These are phyloP conservation scores for Nothophytophthora sp. DNA, from an alignment of 352 stramenopile genomes.

Conservation along the genomic window DNA sequence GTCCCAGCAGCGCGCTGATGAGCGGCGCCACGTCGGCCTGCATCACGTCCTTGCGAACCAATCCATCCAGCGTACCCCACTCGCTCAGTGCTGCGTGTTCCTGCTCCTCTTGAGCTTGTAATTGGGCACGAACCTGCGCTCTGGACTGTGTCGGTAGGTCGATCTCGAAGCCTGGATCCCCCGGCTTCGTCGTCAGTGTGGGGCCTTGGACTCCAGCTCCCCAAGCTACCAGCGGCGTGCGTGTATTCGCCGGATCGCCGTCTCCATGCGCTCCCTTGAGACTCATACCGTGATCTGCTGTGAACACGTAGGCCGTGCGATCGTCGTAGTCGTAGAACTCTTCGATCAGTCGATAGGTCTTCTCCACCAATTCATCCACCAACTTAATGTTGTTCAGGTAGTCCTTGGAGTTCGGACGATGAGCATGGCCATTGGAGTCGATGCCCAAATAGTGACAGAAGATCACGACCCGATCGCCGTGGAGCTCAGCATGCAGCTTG, in stretches of 20 bases:
- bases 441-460: constrained; percentile 88
- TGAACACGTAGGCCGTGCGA: constrained; percentile 82
- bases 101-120: constrained; percentile 51
- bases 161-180: constrained; percentile 35
- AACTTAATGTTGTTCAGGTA: constrained; percentile 87
- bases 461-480: constrained; percentile 50
- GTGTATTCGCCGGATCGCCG: constrained; percentile 79
- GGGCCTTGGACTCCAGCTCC: constrained; percentile 66
- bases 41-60: constrained; percentile 80
- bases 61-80: constrained; percentile 44
- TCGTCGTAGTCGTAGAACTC: constrained; percentile 72
- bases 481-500: constrained; percentile 37
- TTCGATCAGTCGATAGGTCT: constrained; percentile 53
- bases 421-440: constrained; percentile 85
- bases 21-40: constrained; percentile 84
- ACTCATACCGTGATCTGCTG: constrained; percentile 85
- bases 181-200: background rate
- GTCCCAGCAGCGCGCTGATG: constrained; percentile 65
- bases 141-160: constrained; percentile 73
- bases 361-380: constrained; percentile 78
- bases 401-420: constrained; percentile 72
- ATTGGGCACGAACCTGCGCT: constrained; percentile 56
- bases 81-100: constrained; percentile 40
- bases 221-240: constrained; percentile 79
- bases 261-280: constrained; percentile 83